phyloP scores from a whole-genome alignment of 148 eudicot genomes.

The Talinum fruticosum region DNA sequence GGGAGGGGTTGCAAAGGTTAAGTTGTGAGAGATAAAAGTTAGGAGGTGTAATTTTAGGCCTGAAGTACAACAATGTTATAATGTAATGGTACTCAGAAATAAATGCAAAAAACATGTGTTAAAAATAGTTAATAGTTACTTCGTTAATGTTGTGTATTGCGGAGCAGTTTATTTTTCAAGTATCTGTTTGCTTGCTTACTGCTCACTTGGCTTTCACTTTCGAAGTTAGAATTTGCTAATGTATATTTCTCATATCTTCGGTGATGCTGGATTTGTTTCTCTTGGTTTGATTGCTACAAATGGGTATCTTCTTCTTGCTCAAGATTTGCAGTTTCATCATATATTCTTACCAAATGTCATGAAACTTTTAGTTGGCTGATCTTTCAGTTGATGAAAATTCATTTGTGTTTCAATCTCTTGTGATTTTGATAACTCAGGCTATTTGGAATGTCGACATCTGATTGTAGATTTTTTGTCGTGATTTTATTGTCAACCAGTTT shows the following conservation, averaged over 20 bases:
- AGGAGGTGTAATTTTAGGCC: no score
- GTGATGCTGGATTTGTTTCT: background rate
- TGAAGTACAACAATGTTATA: no score
- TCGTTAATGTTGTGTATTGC: background rate
- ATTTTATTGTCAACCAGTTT: background rate
- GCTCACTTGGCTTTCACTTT: background rate
- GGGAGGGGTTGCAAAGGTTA: no score
- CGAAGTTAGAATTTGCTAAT: background rate
- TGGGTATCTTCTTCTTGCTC: background rate
- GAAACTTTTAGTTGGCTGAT: background rate
- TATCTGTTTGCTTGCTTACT: no score
- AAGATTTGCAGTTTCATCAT: background rate
- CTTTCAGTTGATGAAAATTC: background rate
- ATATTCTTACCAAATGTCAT: background rate
- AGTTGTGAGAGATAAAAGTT: no score
- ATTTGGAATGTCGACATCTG: no score
- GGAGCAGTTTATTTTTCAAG: background rate
- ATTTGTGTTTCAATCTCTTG: background rate
- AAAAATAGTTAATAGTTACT: no score
- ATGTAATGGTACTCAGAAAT: no score
- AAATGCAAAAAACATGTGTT: no score
- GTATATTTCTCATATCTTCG: background rate
- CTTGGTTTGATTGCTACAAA: background rate
- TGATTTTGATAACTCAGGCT: background rate
- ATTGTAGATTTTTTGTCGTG: no score